phyloP scores from a whole-genome alignment of 2,329 filamentous ascomycete species.

The Pseudonectria buxi region DNA sequence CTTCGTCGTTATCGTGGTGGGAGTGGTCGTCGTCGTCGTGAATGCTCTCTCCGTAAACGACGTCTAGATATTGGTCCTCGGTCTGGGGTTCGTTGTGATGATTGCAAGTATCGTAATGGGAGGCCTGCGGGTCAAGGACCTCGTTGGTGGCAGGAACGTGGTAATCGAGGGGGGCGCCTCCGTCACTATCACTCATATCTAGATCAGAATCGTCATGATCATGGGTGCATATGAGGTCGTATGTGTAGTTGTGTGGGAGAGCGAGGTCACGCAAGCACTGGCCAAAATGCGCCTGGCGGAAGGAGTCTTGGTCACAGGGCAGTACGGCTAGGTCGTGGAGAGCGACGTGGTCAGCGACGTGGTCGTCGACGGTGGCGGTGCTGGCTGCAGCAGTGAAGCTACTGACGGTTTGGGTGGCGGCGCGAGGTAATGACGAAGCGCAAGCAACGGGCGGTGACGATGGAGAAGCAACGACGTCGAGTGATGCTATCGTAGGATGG shows the following conservation, averaged over 20 bases:
- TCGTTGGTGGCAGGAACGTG: conserved; percentile 1
- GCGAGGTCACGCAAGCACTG: conserved; percentile 3
- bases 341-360: conserved; percentile 9
- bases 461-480: not conserved
- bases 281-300: conserved; percentile 4
- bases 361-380: conserved; percentile 4
- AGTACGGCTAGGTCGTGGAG: conserved; percentile 4
- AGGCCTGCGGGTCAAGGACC: no score
- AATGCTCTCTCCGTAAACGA: no score
- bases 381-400: conserved; percentile 4
- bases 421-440: conserved; percentile 12
- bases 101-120: no score
- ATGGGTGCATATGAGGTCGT: conserved; percentile 8
- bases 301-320: conserved; percentile 4
- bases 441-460: conserved; percentile 5
- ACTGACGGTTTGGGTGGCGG: conserved; percentile 8
- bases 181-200: conserved; percentile 30
- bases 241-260: conserved; percentile 5
- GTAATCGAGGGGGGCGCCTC: conserved; percentile 22
- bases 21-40: not conserved
- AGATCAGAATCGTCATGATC: conserved; percentile 22
- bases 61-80: no score
- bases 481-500: no score
- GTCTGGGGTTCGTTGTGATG: no score
- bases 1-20: conserved; percentile 6